These are phyloP conservation scores for Colletotrichum kahawae DNA, from an alignment of 2,329 filamentous ascomycete species.

Conservation along the genomic window DNA sequence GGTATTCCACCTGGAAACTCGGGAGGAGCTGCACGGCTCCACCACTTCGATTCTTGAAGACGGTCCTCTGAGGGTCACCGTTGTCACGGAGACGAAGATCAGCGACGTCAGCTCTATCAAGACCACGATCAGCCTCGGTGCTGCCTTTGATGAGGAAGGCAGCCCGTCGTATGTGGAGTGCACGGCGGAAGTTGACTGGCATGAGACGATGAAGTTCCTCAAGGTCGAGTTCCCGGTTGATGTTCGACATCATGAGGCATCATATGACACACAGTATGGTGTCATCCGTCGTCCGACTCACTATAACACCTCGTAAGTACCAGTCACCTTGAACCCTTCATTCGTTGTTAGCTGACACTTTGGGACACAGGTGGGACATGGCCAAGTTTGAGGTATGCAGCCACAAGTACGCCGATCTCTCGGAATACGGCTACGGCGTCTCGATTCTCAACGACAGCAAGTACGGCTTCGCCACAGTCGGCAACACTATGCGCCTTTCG, in stretches of 20 bases:
- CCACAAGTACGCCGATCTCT: constrained; percentile 76
- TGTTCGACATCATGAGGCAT: constrained; percentile 68
- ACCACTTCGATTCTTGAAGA: constrained; percentile 57
- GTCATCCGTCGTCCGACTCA: constrained; percentile 70
- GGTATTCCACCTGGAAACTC: constrained; percentile 68
- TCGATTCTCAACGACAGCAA: constrained; percentile 73
- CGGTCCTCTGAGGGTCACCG: constrained; percentile 58
- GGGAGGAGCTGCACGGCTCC: constrained; percentile 59
- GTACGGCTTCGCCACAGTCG: constrained; percentile 71
- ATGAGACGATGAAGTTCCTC: constrained; percentile 72
- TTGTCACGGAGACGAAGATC: constrained; percentile 66
- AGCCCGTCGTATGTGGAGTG: constrained; percentile 59
- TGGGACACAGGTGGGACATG: constrained; percentile 64
- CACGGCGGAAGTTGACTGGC: constrained; percentile 70
- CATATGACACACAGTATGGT: constrained; percentile 72
- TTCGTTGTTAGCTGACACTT: rapidly evolving
- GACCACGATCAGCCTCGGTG: constrained; percentile 65
- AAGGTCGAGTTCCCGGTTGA: constrained; percentile 75
- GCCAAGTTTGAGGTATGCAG: constrained; percentile 81
- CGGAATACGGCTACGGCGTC: constrained; percentile 71
- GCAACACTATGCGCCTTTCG: constrained; percentile 71
- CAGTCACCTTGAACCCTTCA: background rate
- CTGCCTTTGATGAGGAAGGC: constrained; percentile 40
- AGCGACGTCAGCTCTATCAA: constrained; percentile 69
- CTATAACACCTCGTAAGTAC: constrained; percentile 65